A percentile compares a stretch with the other conserved stretches of the same genome.
These are phyloP conservation scores for Botrytis galanthina DNA, from an alignment of 2,329 filamentous ascomycete genomes.

Conservation along the genomic window DNA sequence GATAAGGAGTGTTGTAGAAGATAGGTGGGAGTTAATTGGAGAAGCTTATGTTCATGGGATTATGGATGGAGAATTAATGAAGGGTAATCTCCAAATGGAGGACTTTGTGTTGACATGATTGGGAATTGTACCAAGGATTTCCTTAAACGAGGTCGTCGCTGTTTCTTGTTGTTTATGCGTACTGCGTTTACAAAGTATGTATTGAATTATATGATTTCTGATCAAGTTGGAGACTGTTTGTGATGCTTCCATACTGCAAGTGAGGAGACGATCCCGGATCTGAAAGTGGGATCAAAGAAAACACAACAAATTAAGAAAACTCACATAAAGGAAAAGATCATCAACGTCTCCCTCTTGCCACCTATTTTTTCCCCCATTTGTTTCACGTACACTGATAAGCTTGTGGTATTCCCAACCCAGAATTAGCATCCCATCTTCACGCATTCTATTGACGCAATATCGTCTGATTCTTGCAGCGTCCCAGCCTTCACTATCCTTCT, in stretches of 20 bases:
- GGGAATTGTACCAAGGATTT: background rate
- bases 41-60: conserved; percentile 17
- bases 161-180: background rate
- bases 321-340: background rate
- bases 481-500: background rate
- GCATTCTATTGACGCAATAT: background rate
- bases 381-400: background rate
- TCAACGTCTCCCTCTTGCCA: background rate
- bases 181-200: background rate
- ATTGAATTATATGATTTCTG: background rate
- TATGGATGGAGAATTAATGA: conserved; percentile 19
- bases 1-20: conserved; percentile 3
- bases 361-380: background rate
- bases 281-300: background rate
- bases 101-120: conserved; percentile 1
- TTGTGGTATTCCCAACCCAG: background rate
- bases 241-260: background rate
- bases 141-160: background rate
- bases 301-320: background rate
- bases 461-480: background rate
- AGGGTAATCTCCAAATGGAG: background rate
- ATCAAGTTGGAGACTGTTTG: background rate
- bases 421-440: background rate
- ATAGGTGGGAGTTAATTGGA: conserved; percentile 10
- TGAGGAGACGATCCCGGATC: background rate